A percentile compares a stretch with the other conserved stretches of the same genome.
Evolutionary conservation across 257 asterid genomes (phyloP).

Genomic region (Avicennia marina): DNA sequence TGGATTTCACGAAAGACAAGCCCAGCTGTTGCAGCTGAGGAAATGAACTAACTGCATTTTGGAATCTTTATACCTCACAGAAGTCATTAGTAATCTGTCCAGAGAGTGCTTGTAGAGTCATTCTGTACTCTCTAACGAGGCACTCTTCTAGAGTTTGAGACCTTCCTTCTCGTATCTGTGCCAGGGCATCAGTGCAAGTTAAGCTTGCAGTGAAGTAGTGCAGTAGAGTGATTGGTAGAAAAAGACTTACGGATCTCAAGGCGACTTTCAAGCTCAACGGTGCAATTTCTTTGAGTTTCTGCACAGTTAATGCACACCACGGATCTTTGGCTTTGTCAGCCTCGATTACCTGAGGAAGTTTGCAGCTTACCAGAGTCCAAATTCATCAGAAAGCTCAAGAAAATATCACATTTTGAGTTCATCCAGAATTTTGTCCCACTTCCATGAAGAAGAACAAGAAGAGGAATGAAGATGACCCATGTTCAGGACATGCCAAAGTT

Average conservation of each 20-base stretch:
- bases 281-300: slow-evolving; percentile 70
- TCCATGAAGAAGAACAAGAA: too few species aligned
- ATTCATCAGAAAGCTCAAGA: too few species aligned
- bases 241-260: slow-evolving; percentile 75
- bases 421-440: too few species aligned
- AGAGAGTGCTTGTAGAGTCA: slow-evolving; percentile 70
- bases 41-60: too few species aligned
- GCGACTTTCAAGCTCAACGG: slow-evolving; percentile 95
- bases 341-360: slow-evolving; percentile 54
- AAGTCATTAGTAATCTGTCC: slow-evolving; percentile 66
- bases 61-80: slow-evolving; percentile 49
- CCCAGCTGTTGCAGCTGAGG: too few species aligned
- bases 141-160: slow-evolving; percentile 87
- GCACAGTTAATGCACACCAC: slow-evolving; percentile 64
- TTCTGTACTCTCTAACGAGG: slow-evolving; percentile 82
- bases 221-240: too few species aligned
- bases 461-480: too few species aligned
- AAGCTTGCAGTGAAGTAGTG: neutral
- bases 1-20: slow-evolving; percentile 5
- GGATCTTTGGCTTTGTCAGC: slow-evolving; percentile 60
- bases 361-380: slow-evolving; percentile 3
- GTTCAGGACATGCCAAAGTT: too few species aligned
- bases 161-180: slow-evolving; percentile 92
- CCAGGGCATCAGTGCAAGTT: slow-evolving; percentile 6
- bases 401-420: neutral